These are phyloP conservation scores for Solanum chilense DNA, from an alignment of 257 asterid species.

Conservation along the genomic window DNA sequence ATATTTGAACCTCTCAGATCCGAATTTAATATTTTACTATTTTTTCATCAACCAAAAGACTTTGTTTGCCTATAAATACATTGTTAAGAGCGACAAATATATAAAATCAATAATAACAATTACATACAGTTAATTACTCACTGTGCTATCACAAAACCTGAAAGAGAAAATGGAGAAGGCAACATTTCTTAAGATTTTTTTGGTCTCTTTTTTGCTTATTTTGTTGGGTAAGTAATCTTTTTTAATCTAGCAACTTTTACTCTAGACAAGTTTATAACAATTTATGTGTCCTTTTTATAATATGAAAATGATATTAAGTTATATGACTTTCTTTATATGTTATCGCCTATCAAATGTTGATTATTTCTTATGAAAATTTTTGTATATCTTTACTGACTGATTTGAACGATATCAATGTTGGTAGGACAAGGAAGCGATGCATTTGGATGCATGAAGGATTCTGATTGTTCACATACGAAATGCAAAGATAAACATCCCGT, in stretches of 20 bases:
- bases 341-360: no score
- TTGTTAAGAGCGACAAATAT: not conserved
- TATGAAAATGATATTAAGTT: no score
- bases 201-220: not conserved
- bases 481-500: no score
- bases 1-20: not conserved
- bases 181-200: not conserved
- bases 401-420: no score
- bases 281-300: no score
- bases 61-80: not conserved
- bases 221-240: not conserved
- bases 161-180: not conserved
- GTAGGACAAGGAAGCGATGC: no score
- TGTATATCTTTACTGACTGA: no score
- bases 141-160: not conserved
- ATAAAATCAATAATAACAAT: not conserved
- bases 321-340: no score
- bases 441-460: no score
- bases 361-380: no score
- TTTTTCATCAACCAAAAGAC: not conserved
- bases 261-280: not conserved
- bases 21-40: not conserved
- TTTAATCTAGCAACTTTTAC: not conserved
- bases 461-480: no score
- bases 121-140: not conserved